These are phyloP conservation scores for Aphanomyces astaci DNA, from an alignment of 352 stramenopile genomes.

Conservation along the genomic window DNA sequence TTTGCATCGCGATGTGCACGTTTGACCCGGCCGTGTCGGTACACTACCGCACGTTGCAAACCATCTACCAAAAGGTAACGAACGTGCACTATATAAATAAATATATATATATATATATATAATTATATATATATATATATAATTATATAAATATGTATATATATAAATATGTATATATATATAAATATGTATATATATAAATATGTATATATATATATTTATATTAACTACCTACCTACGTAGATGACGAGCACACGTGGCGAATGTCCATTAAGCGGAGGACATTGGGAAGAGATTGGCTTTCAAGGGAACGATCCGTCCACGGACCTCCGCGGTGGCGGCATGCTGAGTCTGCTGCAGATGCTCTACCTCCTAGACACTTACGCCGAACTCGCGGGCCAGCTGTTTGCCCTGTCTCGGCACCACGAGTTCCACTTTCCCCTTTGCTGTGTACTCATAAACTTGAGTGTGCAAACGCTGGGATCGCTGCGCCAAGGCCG, in stretches of 20 bases:
- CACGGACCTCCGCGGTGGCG: conserved; percentile 79
- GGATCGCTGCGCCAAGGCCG: conserved; percentile 52
- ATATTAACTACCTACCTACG: no score
- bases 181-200: no score
- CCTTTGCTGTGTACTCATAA: conserved; percentile 65
- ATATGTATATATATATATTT: no score
- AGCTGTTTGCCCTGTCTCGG: conserved; percentile 41
- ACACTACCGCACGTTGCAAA: conserved; percentile 46
- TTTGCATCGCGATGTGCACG: conserved; percentile 26
- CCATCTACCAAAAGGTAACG: conserved; percentile 55
- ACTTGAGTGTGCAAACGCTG: conserved; percentile 61
- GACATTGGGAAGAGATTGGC: conserved; percentile 82
- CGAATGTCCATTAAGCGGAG: conserved; percentile 44
- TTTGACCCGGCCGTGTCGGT: conserved; percentile 8
- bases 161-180: no score
- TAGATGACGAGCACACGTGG: conserved; percentile 24
- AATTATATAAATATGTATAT: no score
- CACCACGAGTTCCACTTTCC: conserved; percentile 47
- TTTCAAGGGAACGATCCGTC: conserved; percentile 85
- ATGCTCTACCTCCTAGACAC: conserved; percentile 70
- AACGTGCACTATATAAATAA: no score
- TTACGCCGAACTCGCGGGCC: conserved; percentile 45
- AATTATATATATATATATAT: no score
- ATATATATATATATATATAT: no score
- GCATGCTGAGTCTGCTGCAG: conserved; percentile 80